Evolutionary conservation across 495 filamentous ascomycete genomes (phyloP).

Genomic region (Penicillium cinerascens): DNA sequence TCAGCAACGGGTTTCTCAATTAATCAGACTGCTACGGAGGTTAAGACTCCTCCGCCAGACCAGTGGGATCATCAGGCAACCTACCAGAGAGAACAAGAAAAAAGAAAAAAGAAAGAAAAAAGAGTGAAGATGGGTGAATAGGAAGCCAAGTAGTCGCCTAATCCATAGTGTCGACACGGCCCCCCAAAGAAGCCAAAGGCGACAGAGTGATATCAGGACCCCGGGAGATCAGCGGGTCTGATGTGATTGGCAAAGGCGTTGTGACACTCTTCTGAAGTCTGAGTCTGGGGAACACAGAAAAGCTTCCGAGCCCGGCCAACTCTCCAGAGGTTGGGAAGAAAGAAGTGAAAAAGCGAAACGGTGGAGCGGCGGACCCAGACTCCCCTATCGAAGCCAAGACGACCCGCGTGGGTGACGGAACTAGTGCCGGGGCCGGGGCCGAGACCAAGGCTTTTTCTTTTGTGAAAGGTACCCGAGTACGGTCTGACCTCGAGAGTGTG

Average conservation of each 20-base stretch:
- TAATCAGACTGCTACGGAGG: not conserved
- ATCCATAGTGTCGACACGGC: slow-evolving; percentile 16
- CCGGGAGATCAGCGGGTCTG: slow-evolving; percentile 7
- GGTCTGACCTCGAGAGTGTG: not conserved
- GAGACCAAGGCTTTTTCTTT: not conserved
- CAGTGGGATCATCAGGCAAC: slow-evolving; percentile 1
- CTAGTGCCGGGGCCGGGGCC: slow-evolving; percentile 16
- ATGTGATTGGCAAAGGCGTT: slow-evolving; percentile 6
- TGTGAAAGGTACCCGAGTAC: not conserved
- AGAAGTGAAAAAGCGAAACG: slow-evolving; percentile 11
- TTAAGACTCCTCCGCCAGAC: not conserved
- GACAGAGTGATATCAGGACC: slow-evolving; percentile 6
- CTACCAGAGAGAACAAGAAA: slow-evolving; percentile 16
- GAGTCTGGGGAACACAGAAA: not conserved
- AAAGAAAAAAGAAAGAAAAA: too few species aligned
- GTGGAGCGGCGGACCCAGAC: slow-evolving; percentile 19
- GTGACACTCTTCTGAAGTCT: not conserved
- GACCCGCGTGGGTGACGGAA: slow-evolving; percentile 25
- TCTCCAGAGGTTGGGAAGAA: slow-evolving; percentile 1
- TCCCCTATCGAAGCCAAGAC: slow-evolving; percentile 26
- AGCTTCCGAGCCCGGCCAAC: slow-evolving; percentile 4
- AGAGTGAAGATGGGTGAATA: not conserved
- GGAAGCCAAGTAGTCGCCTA: slow-evolving; percentile 7
- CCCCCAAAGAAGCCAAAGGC: not conserved
- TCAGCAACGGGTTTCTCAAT: slow-evolving; percentile 1